phyloP scores from a whole-genome alignment of 1,139 yeast genomes.

The Suhomyces anneliseae region DNA sequence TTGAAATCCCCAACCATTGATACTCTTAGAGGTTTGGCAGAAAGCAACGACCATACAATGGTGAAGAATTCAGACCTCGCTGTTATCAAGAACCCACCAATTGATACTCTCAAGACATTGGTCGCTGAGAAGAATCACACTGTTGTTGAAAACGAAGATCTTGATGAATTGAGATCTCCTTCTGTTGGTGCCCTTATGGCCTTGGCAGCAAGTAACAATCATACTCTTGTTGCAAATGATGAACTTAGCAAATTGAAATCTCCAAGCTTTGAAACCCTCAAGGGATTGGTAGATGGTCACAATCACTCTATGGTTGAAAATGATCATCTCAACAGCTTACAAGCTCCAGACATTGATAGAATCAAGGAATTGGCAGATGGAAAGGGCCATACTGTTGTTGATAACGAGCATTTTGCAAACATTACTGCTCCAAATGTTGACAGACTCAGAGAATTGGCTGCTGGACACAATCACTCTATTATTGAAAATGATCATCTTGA shows the following conservation, averaged over 20 bases:
- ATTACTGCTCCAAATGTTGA: conserved; percentile 29
- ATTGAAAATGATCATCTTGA: conserved; percentile 8
- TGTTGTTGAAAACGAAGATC: conserved; percentile 10
- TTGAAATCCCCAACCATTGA: not conserved
- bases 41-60: not conserved
- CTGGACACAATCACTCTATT: conserved; percentile 14
- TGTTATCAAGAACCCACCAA: conserved; percentile 15
- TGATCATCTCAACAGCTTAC: conserved; percentile 13
- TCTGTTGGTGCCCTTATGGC: conserved; percentile 10
- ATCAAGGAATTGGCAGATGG: conserved; percentile 19
- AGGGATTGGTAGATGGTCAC: not conserved
- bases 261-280: conserved; percentile 14
- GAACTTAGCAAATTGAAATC: conserved; percentile 14
- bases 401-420: conserved; percentile 26
- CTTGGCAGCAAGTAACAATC: conserved; percentile 15
- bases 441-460: conserved; percentile 16
- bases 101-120: conserved; percentile 15
- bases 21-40: not conserved
- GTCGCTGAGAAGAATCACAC: conserved; percentile 14
- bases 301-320: not conserved
- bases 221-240: conserved; percentile 14
- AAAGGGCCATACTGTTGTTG: conserved; percentile 19
- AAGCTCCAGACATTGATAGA: conserved; percentile 15
- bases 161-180: conserved; percentile 17
- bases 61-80: not conserved